Percentiles rank a stretch among this genome's conserved stretches.
phyloP scores from a whole-genome alignment of 129 eudicot genomes.

The Artemisia tridentata region DNA sequence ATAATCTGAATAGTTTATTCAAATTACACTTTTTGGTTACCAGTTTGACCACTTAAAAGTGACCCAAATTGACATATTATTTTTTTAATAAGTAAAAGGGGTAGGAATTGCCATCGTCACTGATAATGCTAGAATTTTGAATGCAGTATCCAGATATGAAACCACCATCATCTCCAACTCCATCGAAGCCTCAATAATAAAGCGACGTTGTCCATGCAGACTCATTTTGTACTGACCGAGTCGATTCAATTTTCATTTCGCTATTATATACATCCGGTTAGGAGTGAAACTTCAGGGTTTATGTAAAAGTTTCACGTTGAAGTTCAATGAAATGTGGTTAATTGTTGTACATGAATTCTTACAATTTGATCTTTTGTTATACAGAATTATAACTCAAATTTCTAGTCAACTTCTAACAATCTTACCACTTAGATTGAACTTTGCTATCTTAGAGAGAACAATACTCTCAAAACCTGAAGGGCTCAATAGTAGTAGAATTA shows the following conservation, averaged over 20 bases:
- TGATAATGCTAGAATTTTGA: conserved; percentile 6
- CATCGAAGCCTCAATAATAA: conserved; percentile 62
- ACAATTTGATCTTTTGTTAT: conserved; percentile 10
- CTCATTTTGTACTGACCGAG: conserved; percentile 36
- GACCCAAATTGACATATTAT: background rate
- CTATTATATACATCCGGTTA: conserved; percentile 13
- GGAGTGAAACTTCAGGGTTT: conserved; percentile 16
- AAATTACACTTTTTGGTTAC: background rate
- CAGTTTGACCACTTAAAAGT: background rate
- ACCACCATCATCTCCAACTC: conserved; percentile 90
- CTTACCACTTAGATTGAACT: background rate
- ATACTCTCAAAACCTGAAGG: conserved; percentile 16
- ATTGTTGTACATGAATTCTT: conserved; percentile 6
- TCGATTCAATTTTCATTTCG: conserved; percentile 10
- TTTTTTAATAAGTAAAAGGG: background rate
- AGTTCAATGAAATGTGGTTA: conserved; percentile 14
- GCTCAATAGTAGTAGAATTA: conserved; percentile 7
- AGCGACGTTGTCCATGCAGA: conserved; percentile 6
- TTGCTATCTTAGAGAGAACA: background rate
- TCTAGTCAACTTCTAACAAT: background rate
- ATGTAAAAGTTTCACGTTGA: background rate
- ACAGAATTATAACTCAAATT: too few species aligned
- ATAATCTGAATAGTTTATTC: too few species aligned
- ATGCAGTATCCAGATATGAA: conserved; percentile 80
- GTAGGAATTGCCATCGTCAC: background rate